phyloP scores from a whole-genome alignment of 306 rosid species.

The Neltuma alba region DNA sequence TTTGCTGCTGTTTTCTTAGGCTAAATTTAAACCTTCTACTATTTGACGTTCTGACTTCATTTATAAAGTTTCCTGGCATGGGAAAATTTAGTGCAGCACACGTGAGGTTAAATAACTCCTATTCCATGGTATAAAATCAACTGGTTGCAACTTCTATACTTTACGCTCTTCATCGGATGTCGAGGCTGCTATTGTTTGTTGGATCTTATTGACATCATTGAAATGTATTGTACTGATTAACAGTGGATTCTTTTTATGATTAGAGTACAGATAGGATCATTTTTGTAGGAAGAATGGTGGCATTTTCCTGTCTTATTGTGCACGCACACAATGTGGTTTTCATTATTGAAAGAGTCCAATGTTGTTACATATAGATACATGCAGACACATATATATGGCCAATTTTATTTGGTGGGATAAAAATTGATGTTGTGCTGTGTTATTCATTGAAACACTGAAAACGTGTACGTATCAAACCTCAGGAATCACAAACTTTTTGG shows the following conservation, averaged over 20 bases:
- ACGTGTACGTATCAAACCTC: not conserved
- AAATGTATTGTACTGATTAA: constrained; percentile 25
- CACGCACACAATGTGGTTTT: no score
- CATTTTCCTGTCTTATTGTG: no score
- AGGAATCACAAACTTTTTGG: not conserved
- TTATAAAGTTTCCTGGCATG: constrained; percentile 23
- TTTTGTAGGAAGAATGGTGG: no score
- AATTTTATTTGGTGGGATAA: not conserved
- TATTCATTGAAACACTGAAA: not conserved
- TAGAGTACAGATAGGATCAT: not conserved
- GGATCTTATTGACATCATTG: constrained; percentile 23
- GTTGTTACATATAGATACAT: no score
- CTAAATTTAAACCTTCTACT: not conserved
- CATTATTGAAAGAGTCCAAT: no score
- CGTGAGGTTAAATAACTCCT: constrained; percentile 29
- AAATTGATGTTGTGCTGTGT: not conserved
- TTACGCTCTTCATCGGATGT: constrained; percentile 6
- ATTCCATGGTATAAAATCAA: constrained; percentile 16
- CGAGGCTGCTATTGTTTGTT: constrained; percentile 15
- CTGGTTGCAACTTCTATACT: constrained; percentile 16
- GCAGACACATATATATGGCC: no score
- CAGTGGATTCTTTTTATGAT: constrained; percentile 14
- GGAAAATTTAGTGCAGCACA: constrained; percentile 23
- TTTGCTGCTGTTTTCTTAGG: constrained; percentile 6
- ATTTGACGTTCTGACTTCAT: constrained; percentile 13